phyloP scores from a whole-genome alignment of 1,139 yeast genomes.

The Hyphopichia khmerensis region DNA sequence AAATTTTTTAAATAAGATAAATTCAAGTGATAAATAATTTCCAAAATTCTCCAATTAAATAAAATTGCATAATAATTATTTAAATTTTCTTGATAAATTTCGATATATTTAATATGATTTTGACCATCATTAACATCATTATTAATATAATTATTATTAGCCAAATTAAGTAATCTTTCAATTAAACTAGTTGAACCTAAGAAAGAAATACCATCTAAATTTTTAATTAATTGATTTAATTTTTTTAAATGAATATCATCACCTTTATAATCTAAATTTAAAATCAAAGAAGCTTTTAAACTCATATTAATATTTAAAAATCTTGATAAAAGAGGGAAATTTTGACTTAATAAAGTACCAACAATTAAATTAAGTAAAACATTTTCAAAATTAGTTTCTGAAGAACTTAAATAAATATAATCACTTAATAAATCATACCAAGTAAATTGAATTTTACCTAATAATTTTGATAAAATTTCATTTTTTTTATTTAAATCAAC shows the following conservation, averaged over 20 bases:
- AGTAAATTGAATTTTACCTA: constrained; percentile 18
- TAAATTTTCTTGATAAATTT: constrained; percentile 20
- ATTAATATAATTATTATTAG: constrained; percentile 21
- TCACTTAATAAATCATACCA: constrained; percentile 22
- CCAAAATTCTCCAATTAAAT: constrained; percentile 39
- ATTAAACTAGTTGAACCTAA: constrained; percentile 29
- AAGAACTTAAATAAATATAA: constrained; percentile 28
- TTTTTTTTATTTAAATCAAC: constrained; percentile 17
- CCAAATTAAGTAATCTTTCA: constrained; percentile 28
- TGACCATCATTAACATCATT: constrained; percentile 24
- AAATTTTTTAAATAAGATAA: constrained; percentile 24
- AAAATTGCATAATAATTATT: constrained; percentile 27
- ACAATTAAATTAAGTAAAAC: constrained; percentile 32
- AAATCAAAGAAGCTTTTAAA: constrained; percentile 26
- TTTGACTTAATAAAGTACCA: constrained; percentile 25
- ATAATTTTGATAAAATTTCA: constrained; percentile 21
- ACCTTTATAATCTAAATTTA: constrained; percentile 33
- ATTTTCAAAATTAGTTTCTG: constrained; percentile 39
- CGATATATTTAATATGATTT: constrained; percentile 32
- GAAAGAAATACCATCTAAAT: constrained; percentile 33
- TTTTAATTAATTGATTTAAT: constrained; percentile 27
- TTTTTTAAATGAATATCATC: constrained; percentile 19
- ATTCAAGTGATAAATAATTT: constrained; percentile 33
- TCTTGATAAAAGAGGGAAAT: constrained; percentile 19
- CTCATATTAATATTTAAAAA: constrained; percentile 25